A percentile compares a stretch with the other conserved stretches of the same genome.
These are phyloP conservation scores for Eucalyptus urophylla DNA, from an alignment of 345 rosid species.

Conservation along the genomic window DNA sequence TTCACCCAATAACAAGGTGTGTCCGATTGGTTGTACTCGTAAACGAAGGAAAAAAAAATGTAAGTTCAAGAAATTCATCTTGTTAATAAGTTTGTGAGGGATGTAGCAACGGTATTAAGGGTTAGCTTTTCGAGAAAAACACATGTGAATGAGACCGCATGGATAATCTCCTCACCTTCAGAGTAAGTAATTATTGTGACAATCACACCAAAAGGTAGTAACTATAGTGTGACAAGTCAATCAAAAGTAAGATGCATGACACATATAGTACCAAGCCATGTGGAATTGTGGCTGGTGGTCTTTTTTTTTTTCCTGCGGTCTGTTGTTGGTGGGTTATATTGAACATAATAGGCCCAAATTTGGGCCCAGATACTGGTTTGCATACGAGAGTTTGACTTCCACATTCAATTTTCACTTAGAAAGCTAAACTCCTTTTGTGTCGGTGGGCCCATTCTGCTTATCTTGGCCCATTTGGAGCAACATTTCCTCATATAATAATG, in stretches of 20 bases:
- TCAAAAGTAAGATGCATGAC: neutral
- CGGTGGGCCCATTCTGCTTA: neutral
- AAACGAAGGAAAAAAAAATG: neutral
- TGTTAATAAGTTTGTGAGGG: neutral
- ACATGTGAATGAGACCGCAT: no score
- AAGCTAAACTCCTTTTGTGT: neutral
- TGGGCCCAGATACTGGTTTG: neutral
- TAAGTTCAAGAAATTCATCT: neutral
- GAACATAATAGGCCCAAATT: neutral
- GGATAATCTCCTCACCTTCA: no score
- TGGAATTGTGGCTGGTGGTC: neutral
- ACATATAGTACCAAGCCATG: neutral
- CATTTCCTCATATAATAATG: neutral
- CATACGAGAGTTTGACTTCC: neutral
- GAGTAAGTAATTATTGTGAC: no score
- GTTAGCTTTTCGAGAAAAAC: no score
- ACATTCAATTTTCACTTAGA: neutral
- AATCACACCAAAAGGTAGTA: neutral
- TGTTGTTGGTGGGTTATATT: neutral
- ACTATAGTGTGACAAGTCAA: neutral
- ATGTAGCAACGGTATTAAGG: no score
- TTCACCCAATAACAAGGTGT: neutral
- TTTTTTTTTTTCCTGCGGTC: no score
- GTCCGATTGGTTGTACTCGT: neutral
- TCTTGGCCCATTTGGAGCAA: neutral